A percentile compares a stretch with the other conserved stretches of the same genome.
These are phyloP conservation scores for Cyberlindnera americana DNA, from an alignment of 805 yeast genomes.

Conservation along the genomic window DNA sequence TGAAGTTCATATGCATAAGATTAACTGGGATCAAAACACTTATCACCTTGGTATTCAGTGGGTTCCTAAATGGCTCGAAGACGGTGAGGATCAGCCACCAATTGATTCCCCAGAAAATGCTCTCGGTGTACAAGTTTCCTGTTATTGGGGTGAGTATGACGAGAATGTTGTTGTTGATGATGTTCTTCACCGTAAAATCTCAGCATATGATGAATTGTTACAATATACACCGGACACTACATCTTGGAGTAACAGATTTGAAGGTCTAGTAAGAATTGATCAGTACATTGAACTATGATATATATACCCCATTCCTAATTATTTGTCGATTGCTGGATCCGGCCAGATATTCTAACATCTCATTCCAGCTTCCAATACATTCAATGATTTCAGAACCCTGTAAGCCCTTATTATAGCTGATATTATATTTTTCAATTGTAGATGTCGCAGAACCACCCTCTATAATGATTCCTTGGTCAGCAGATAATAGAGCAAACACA, in stretches of 20 bases:
- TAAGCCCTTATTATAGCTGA: constrained; percentile 18
- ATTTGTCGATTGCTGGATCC: no score
- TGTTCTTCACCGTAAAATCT: constrained; percentile 41
- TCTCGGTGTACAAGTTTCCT: constrained; percentile 57
- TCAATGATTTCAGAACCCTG: constrained; percentile 17
- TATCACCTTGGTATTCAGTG: constrained; percentile 70
- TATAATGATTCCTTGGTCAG: constrained; percentile 46
- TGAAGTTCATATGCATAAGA: constrained; percentile 58
- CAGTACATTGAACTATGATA: constrained; percentile 43
- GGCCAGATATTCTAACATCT: constrained; percentile 14
- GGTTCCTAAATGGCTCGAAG: constrained; percentile 58
- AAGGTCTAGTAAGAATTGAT: constrained; percentile 65
- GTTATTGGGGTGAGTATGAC: constrained; percentile 79
- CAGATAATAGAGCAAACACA: constrained; percentile 44
- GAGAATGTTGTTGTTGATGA: constrained; percentile 38
- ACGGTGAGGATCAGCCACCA: constrained; percentile 30
- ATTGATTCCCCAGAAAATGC: constrained; percentile 30
- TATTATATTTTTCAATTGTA: constrained; percentile 25
- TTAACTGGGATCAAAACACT: constrained; percentile 49
- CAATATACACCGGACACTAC: constrained; percentile 64
- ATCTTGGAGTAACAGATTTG: constrained; percentile 59
- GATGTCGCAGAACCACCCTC: constrained; percentile 35
- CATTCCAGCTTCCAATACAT: constrained; percentile 23
- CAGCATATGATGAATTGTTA: constrained; percentile 69
- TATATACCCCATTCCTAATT: background rate